Evolutionary conservation across 129 eudicot species (phyloP), one percentile per base, ranked within the genome.

Genomic region (Helianthus tuberosus): DNA sequence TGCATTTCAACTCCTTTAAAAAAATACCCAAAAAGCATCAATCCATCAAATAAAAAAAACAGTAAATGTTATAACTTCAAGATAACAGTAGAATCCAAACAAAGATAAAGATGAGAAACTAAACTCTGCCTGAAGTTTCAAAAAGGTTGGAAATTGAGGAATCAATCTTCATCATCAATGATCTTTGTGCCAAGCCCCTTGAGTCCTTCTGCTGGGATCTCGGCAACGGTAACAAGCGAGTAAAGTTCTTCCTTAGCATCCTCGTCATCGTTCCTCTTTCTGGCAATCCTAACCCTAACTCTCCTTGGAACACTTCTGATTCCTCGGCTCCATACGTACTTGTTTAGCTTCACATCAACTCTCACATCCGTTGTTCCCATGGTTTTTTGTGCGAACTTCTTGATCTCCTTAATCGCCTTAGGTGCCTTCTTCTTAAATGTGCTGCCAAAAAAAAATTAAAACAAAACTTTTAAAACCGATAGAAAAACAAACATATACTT

Each of bases 391-490:
- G 94, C 90, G 72, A 88, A 88, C 70, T 84, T 84, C 76, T 69
- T 76, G 79, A 87, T 85, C 77, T 88, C 94, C 83, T 88, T 88
- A 14, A 88, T 88, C 27, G 94, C 94, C 41, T 88, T 88, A 2
- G 92, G 92, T 1, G 92, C 92, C 87, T 87, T 87, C 92, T 87
- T 87, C 78, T 87, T 84, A 74, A 87, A 87, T 54, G 92, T 79
- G 64, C 78, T 79, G 53, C 39, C 15, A 49, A 53, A n/a, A 6
- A 68, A 12, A 39, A 6, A 23, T 8, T 0, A 4, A 2, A n/a
- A n/a, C n/a, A n/a, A 69, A 25, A 55, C 62, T 55, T 23, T 3
- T 0, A 5, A 55, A 55, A 16, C 17, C 57, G 1, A 14, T 14
- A 51, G 32, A 1, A 51, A 51, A 16, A 51, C 5, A 51, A 14